These are phyloP conservation scores for Silene vulgaris DNA, from an alignment of 179 eudicot genomes.

Conservation along the genomic window DNA sequence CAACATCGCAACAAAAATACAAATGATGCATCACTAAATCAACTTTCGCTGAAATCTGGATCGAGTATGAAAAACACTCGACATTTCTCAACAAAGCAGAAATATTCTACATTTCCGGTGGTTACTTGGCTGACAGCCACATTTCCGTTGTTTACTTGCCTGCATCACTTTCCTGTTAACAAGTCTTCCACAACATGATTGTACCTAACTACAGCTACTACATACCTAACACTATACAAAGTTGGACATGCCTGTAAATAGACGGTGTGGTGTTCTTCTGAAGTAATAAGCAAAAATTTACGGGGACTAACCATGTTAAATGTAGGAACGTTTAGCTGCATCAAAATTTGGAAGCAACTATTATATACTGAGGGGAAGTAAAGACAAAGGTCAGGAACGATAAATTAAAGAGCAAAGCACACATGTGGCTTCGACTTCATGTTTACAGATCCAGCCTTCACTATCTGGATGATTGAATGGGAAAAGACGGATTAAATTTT, in stretches of 20 bases:
- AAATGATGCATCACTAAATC: too few relatives aligned
- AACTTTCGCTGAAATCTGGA: too few relatives aligned
- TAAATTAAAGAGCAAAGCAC: constrained; percentile 16
- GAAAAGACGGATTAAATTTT: background rate
- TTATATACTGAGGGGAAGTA: constrained; percentile 4
- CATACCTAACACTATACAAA: background rate
- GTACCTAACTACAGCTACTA: background rate
- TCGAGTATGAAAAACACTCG: background rate
- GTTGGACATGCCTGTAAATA: background rate
- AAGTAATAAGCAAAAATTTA: background rate
- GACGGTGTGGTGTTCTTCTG: background rate
- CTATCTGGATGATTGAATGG: constrained; percentile 11
- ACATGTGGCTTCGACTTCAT: constrained; percentile 11
- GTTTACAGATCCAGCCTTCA: constrained; percentile 11
- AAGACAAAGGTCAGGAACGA: background rate
- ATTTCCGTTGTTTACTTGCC: too few relatives aligned
- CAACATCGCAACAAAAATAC: too few relatives aligned
- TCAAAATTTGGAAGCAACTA: constrained; percentile 12
- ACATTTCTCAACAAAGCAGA: background rate
- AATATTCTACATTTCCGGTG: background rate
- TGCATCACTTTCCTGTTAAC: background rate
- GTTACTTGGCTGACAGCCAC: too few relatives aligned
- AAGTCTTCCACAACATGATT: background rate
- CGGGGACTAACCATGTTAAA: constrained; percentile 3
- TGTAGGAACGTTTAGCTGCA: constrained; percentile 7